Evolutionary conservation across 768 basidiomycete genomes (phyloP).

Genomic region (Rhizopogon roseolus): DNA sequence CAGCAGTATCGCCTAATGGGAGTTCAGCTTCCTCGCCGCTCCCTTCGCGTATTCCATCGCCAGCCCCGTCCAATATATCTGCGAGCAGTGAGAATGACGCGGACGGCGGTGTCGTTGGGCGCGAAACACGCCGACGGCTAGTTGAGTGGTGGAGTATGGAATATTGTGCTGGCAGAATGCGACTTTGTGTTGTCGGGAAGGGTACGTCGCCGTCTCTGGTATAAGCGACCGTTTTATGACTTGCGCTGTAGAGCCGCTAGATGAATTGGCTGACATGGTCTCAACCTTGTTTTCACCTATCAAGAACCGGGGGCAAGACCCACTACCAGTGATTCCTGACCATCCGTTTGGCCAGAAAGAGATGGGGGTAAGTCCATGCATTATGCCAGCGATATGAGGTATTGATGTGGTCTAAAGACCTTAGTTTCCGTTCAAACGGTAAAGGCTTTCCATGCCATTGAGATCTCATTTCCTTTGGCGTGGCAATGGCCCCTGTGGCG

Average conservation of each 20-base stretch:
- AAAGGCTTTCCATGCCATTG: slow-evolving; percentile 80
- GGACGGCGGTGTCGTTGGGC: slow-evolving; percentile 73
- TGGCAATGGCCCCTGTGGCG: slow-evolving; percentile 72
- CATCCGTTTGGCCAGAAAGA: slow-evolving; percentile 73
- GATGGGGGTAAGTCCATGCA: slow-evolving; percentile 53
- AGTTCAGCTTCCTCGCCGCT: slow-evolving; percentile 36
- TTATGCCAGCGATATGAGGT: slow-evolving; percentile 2
- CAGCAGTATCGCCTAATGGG: slow-evolving; percentile 7
- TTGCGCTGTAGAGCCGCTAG: slow-evolving; percentile 57
- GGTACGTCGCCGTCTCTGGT: slow-evolving; percentile 34
- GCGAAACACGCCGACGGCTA: slow-evolving; percentile 72
- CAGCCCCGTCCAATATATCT: slow-evolving; percentile 53
- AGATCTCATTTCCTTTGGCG: slow-evolving; percentile 75
- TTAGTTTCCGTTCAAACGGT: slow-evolving; percentile 85
- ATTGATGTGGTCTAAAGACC: slow-evolving; percentile 41
- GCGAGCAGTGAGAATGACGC: slow-evolving; percentile 55
- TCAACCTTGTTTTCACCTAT: slow-evolving; percentile 70
- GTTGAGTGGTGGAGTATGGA: slow-evolving; percentile 83
- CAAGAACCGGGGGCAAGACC: slow-evolving; percentile 53
- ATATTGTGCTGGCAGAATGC: slow-evolving; percentile 83
- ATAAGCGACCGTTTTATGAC: not conserved
- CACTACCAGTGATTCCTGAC: slow-evolving; percentile 60
- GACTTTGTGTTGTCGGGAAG: slow-evolving; percentile 73
- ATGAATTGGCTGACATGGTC: slow-evolving; percentile 60
- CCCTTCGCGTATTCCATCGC: slow-evolving; percentile 55